Base-by-base conservation (phyloP, 2,329 filamentous ascomycete genomes). In the Bipolaris cookei region DNA sequence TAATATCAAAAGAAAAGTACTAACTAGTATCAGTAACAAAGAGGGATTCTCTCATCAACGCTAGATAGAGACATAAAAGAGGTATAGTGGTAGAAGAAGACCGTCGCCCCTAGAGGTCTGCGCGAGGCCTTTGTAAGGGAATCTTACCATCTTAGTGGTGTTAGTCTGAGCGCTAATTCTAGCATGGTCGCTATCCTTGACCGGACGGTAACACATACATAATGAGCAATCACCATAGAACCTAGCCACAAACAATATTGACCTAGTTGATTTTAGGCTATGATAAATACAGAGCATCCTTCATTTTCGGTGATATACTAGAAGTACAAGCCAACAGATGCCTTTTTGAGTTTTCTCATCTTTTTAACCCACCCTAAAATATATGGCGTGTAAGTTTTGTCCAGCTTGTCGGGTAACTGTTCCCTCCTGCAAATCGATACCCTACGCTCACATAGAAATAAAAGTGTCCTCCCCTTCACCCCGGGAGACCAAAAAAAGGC, bases 401-500 rank as follows among this genome's bases (percentile, higher is more conserved):
- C 34, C 35, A 38, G 35, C 20, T 16, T 41, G 35, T 20, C 38
- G 44, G 39, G 39, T 50, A 45, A 30, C 35, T 46, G 54, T 21
- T 16, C 28, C 18, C n/a, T 37, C 32, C 45, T 34, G 21, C 25
- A 49, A 32, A 58, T 42, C 50, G 44, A 51, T 41, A 23, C 39
- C 51, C 34, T 50, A 41, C 34, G 21, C 28, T 25, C 45, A 30
- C 10, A n/a, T 54, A 30, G 21, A 38, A 39, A 21, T 41, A 34
- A 54, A 53, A 54, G 21, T 20, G 25, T 39, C 35, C 44, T 25
- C 20, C 51, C 11, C 38, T 39, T 42, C 44, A 20, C 20, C 51
- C 11, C 32, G 30, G 39, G 25, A 50, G 53, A n/a, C 11, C 23
- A 28, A 38, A 50, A 38, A 54, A 28, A 45, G 44, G 39, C 53